phyloP scores from a whole-genome alignment of 805 yeast species.

The Ogataea methylovora region DNA sequence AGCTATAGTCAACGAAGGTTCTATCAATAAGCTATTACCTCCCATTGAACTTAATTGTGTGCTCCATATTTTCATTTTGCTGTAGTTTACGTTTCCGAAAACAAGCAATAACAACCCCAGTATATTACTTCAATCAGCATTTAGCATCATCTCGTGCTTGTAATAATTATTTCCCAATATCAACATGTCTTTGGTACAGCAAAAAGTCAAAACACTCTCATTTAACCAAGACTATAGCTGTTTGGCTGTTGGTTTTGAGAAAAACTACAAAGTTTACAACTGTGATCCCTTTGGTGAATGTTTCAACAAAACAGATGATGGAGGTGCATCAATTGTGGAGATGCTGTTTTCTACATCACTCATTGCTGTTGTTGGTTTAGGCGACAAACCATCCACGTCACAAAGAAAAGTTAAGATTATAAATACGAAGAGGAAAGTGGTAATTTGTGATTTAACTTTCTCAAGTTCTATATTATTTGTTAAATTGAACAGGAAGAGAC shows the following conservation, averaged over 20 bases:
- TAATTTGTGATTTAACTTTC: conserved; percentile 83
- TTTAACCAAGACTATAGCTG: conserved; percentile 90
- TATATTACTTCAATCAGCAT: too few species aligned
- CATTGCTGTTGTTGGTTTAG: conserved; percentile 75
- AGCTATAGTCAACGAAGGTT: too few species aligned
- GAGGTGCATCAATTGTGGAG: conserved; percentile 66
- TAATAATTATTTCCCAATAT: too few species aligned
- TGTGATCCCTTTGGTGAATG: conserved; percentile 84
- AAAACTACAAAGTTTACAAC: conserved; percentile 67
- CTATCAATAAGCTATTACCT: too few species aligned
- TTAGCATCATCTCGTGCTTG: too few species aligned
- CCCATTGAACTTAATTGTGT: too few species aligned
- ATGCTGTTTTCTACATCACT: conserved; percentile 88
- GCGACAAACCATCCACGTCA: conserved; percentile 58
- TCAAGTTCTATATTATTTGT: conserved; percentile 69
- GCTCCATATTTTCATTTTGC: too few species aligned
- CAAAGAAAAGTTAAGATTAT: conserved; percentile 80
- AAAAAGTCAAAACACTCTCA: conserved; percentile 9
- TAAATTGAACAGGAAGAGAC: conserved; percentile 72
- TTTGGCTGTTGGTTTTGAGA: conserved; percentile 63
- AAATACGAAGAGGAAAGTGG: conserved; percentile 69
- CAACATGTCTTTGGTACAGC: too few species aligned
- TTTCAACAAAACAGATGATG: conserved; percentile 37
- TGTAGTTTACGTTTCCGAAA: too few species aligned
- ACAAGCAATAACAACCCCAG: too few species aligned